Evolutionary conservation across 2,329 filamentous ascomycete genomes (phyloP), one percentile per base, ranked within the genome.

Genomic region (Blastomyces emzantsi): DNA sequence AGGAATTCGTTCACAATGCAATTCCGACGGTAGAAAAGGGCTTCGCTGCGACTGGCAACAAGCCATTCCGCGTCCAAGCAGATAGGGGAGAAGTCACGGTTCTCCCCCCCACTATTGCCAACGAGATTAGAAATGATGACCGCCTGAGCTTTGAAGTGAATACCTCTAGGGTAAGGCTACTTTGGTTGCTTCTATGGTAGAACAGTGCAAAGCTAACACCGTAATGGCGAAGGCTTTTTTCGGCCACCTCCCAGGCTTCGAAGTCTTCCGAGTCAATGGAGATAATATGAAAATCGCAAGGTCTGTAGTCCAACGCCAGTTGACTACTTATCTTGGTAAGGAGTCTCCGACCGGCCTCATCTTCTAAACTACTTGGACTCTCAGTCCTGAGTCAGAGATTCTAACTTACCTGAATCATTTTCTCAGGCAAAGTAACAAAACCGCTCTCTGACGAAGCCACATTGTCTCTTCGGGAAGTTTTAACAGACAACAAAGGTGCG

Each of bases 261-360:
- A 68, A 8, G 62, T 66, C 11, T 55, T 74, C 56, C 69, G 69
- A 13, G 4, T 5, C 47, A 4, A 36, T 39, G 11, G 52, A 66
- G 6, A 58, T 63, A 1, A 19, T n/a, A 36, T 55, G 28, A 33
- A 15, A 55, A 19, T 72, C 8, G n/a, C 63, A 0, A 19, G 69
- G 2, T 71, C 73, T 45, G 57, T 72, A 13, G 69, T 73, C 56
- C 72, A 69, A 30, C 70, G 69, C 45, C 73, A 71, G 47, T 63
- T 75, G 25, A 75, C 72, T 22, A 71, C 73, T 57, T 61, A 69
- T 3, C 73, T 74, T 43, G 68, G 71, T 73, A 70, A 47, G 69
- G 8, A 22, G n/a, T 36, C 51, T 19, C 25, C 5, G 8, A 33
- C 17, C 17, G 8, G 41, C 9, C 52, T 36, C 28, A 2, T 19